phyloP scores from a whole-genome alignment of 345 rosid species.

The Arabis hirsuta region DNA sequence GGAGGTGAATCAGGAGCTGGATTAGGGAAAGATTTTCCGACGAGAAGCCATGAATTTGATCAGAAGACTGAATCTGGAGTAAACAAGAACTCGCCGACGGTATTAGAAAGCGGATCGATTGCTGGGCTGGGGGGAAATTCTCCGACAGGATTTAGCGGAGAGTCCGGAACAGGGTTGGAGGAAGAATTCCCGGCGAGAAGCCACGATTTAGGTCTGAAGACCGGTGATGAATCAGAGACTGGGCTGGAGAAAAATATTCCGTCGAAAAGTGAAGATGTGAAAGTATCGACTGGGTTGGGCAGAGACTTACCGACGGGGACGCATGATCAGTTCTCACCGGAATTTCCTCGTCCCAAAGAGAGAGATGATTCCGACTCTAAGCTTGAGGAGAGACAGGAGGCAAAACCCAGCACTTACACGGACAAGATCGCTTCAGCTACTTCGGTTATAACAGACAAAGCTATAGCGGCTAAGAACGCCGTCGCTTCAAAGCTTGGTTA shows the following conservation, averaged over 20 bases:
- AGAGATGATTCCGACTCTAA: not conserved
- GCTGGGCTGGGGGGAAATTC: slow-evolving; percentile 17
- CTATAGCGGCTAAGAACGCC: slow-evolving; percentile 52
- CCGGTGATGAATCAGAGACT: not conserved
- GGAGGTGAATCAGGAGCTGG: slow-evolving; percentile 10
- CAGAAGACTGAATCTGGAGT: not conserved
- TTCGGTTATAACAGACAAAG: slow-evolving; percentile 51
- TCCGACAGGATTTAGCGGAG: not conserved
- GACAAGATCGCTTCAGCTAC: slow-evolving; percentile 54
- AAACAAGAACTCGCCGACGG: not conserved
- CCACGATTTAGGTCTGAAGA: too few relatives aligned
- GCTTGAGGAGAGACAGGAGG: not conserved
- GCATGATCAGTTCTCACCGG: slow-evolving; percentile 69
- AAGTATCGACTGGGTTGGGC: not conserved
- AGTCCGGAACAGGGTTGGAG: not conserved
- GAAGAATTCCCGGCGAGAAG: too few relatives aligned
- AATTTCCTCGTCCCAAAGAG: slow-evolving; percentile 32
- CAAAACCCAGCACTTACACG: slow-evolving; percentile 45
- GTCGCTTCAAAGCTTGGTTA: slow-evolving; percentile 69
- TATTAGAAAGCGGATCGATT: not conserved
- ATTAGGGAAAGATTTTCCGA: not conserved
- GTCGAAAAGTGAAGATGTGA: slow-evolving; percentile 20
- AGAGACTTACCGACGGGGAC: slow-evolving; percentile 32
- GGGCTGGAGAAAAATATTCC: not conserved
- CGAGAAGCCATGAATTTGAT: slow-evolving; percentile 9